These are phyloP conservation scores for Xylariaceae sp. DNA, from an alignment of 2,329 filamentous ascomycete species.

Conservation along the genomic window DNA sequence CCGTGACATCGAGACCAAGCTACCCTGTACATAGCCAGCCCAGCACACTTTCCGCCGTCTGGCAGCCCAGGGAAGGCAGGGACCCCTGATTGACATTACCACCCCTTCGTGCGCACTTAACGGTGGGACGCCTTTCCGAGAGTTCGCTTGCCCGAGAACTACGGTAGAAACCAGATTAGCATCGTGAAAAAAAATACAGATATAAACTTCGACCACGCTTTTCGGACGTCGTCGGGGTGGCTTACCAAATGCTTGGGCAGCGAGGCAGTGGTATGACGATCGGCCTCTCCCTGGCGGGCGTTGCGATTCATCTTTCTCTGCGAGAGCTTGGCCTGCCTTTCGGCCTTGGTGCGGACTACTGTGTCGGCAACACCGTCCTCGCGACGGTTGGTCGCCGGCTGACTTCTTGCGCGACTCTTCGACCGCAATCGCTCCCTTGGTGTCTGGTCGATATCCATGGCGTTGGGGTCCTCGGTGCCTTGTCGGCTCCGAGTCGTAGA, in stretches of 20 bases:
- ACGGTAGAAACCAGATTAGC: constrained; percentile 29
- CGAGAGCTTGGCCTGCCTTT: constrained; percentile 77
- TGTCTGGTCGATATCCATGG: constrained; percentile 67
- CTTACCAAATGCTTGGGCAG: constrained; percentile 84
- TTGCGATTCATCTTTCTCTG: constrained; percentile 99
- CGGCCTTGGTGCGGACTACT: constrained; percentile 66
- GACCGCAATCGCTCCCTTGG: constrained; percentile 59
- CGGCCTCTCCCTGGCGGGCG: constrained; percentile 93
- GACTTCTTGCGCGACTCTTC: constrained; percentile 64
- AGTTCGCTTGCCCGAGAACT: constrained; percentile 86
- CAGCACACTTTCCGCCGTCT: neutral
- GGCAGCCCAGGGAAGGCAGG: neutral
- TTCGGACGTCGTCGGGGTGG: neutral
- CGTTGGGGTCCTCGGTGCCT: constrained; percentile 59
- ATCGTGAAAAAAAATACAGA: neutral
- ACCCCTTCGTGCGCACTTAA: constrained; percentile 36
- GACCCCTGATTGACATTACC: neutral
- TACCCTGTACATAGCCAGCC: constrained; percentile 6
- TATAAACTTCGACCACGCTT: constrained; percentile 2
- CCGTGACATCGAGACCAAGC: neutral
- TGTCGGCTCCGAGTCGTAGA: constrained; percentile 58
- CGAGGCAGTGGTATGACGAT: constrained; percentile 78
- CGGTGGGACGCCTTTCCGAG: constrained; percentile 81
- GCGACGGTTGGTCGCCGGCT: constrained; percentile 59
- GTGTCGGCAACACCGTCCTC: constrained; percentile 72